Percentiles rank a stretch among this genome's conserved stretches.
phyloP scores from a whole-genome alignment of 2,329 filamentous ascomycete species.

The Ophiostoma sp. region DNA sequence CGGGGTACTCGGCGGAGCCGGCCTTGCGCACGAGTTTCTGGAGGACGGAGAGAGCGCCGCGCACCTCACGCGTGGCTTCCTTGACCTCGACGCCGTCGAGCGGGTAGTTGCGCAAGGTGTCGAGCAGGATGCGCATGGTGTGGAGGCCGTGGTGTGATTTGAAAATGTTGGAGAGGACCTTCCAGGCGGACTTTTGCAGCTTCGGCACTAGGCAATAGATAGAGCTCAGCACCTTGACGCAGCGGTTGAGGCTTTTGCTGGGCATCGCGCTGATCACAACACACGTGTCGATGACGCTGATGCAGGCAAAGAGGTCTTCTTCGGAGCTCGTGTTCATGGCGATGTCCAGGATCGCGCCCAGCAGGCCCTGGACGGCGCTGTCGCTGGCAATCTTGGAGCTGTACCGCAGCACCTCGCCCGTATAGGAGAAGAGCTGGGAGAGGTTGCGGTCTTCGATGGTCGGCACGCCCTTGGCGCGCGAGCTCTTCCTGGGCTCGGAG shows the following conservation, averaged over 20 bases:
- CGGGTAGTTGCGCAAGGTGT: slow-evolving; percentile 51
- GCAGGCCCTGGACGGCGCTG: slow-evolving; percentile 53
- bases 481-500: slow-evolving; percentile 20
- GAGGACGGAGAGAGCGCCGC: slow-evolving; percentile 58
- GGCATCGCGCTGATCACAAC: slow-evolving; percentile 69
- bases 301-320: slow-evolving; percentile 61
- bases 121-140: slow-evolving; percentile 59
- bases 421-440: slow-evolving; percentile 57
- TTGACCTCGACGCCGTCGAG: slow-evolving; percentile 44
- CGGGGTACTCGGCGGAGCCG: slow-evolving; percentile 54
- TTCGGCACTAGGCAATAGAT: slow-evolving; percentile 61
- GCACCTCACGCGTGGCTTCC: slow-evolving; percentile 51
- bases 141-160: slow-evolving; percentile 68
- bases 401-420: slow-evolving; percentile 67
- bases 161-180: slow-evolving; percentile 63
- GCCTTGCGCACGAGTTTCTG: slow-evolving; percentile 58
- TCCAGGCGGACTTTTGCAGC: slow-evolving; percentile 62
- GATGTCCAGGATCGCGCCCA: slow-evolving; percentile 59
- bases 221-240: slow-evolving; percentile 65
- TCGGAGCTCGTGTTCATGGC: slow-evolving; percentile 61
- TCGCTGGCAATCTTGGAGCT: slow-evolving; percentile 65
- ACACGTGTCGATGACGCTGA: slow-evolving; percentile 62
- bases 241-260: slow-evolving; percentile 54
- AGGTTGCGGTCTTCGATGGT: slow-evolving; percentile 57
- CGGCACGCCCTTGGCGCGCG: slow-evolving; percentile 39